phyloP scores from a whole-genome alignment of 139 green algal genomes.

The Edaphochlamys debaryana region DNA sequence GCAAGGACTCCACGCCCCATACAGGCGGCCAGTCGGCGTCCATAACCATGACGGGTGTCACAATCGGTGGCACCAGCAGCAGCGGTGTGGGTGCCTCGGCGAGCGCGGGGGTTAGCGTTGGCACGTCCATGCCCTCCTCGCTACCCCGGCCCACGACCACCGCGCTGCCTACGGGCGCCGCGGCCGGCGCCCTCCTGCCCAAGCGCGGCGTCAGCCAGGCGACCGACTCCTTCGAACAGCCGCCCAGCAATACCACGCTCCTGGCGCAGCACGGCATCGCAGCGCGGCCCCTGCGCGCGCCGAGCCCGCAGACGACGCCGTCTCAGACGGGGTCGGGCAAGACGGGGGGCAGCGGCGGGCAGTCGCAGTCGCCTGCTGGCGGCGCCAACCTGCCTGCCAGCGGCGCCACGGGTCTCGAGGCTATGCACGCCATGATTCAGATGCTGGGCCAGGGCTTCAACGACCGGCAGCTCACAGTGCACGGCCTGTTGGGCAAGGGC shows the following conservation, averaged over 20 bases:
- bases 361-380: background rate
- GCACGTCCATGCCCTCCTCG: background rate
- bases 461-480: constrained; percentile 40
- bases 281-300: no score
- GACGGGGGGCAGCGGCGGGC: background rate
- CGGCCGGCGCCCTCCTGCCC: background rate
- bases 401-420: background rate
- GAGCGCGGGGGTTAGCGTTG: no score
- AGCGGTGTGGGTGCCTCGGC: background rate
- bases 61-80: background rate
- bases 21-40: no score
- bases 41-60: background rate
- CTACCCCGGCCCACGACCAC: background rate
- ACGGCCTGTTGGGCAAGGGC: constrained; percentile 31
- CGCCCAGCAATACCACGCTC: background rate
- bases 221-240: background rate
- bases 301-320: no score
- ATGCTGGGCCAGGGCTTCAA: constrained; percentile 15
- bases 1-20: no score
- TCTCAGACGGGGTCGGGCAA: background rate
- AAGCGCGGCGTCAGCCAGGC: no score
- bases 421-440: constrained; percentile 9
- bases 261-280: background rate
- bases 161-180: no score
- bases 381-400: no score